A percentile compares a stretch with the other conserved stretches of the same genome.
Evolutionary conservation across 495 filamentous ascomycete species (phyloP).

Genomic region (Penicillium cinerascens): DNA sequence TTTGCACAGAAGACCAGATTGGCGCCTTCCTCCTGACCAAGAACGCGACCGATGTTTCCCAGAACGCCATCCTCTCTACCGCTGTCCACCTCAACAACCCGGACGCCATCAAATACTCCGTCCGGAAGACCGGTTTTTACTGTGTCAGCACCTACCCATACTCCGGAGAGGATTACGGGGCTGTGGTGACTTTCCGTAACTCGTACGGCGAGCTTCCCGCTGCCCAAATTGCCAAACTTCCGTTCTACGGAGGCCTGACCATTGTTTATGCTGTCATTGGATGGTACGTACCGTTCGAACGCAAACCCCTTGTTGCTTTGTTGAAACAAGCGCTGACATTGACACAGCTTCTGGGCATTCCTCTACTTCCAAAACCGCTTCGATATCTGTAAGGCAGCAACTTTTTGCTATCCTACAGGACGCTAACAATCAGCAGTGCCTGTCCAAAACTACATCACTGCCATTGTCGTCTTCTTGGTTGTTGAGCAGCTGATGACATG

Average conservation of each 20-base stretch:
- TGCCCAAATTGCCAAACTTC: conserved; percentile 92
- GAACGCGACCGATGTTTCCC: conserved; percentile 65
- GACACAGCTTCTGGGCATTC: conserved; percentile 80
- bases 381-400: conserved; percentile 68
- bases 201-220: conserved; percentile 94
- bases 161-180: conserved; percentile 61
- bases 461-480: conserved; percentile 90
- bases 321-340: conserved; percentile 18
- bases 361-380: conserved; percentile 90
- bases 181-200: conserved; percentile 87
- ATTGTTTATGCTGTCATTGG: conserved; percentile 90
- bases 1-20: conserved; percentile 69
- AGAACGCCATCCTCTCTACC: conserved; percentile 68
- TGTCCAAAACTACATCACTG: conserved; percentile 99
- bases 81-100: conserved; percentile 80
- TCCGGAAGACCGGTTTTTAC: conserved; percentile 91
- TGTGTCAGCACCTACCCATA: conserved; percentile 78
- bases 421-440: conserved; percentile 59
- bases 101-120: conserved; percentile 69
- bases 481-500: conserved; percentile 97
- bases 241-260: conserved; percentile 93
- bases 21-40: conserved; percentile 81
- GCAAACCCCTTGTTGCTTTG: background rate
- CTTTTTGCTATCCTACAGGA: background rate
- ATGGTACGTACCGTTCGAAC: conserved; percentile 44